Evolutionary conservation across 176 grass and related monocot species (phyloP), one percentile per base, ranked within the genome.

Genomic region (Aegilops umbellulata): DNA sequence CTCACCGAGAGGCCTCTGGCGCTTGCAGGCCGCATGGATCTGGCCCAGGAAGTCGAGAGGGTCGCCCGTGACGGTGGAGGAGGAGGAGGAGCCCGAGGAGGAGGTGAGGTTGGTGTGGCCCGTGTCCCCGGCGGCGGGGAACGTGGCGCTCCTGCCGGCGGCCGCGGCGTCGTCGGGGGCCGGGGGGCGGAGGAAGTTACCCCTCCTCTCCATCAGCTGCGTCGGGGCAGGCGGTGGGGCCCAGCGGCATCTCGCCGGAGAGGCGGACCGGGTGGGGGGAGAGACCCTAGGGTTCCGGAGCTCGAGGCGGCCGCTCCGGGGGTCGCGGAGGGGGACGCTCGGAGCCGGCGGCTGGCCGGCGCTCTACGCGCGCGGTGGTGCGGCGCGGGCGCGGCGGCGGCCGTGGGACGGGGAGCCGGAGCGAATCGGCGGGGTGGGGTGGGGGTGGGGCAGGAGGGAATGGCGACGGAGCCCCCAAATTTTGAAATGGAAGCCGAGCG

Each of bases 21-120:
- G 90, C 91, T 98, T 95, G 68, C 90, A 76, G 24, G 90, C 96
- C 22, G 90, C 96, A 62, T 92, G 83, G 83, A 95, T 8, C 63
- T 98, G 86, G 31, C 86, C 84, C 24, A 95, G 80, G 72, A 95
- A 95, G 84, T 68, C 76, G 3, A 75, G 69, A 53, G 91, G 81
- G 1, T 94, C 95, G 78, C 71, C 30, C 25, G 93, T 83, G 10
- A 79, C 76, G 3, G 90, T 90, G 8, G 68, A 23, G 35, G 68
- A 71, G 38, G 87, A 82, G 36, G 91, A 94, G 39, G 90, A 97
- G 19, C 75, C 86, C 4, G 89, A 88, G 12, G 92, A 92, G 10
- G 90, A 51, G 73, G 86, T 90, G 66, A 89, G 80, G 80, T 86
- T 87, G 44, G 75, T 35, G 49, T 74, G 27, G 38, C 38, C 60